phyloP scores from a whole-genome alignment of 352 stramenopile species.

The Phytophthora tentaculata region DNA sequence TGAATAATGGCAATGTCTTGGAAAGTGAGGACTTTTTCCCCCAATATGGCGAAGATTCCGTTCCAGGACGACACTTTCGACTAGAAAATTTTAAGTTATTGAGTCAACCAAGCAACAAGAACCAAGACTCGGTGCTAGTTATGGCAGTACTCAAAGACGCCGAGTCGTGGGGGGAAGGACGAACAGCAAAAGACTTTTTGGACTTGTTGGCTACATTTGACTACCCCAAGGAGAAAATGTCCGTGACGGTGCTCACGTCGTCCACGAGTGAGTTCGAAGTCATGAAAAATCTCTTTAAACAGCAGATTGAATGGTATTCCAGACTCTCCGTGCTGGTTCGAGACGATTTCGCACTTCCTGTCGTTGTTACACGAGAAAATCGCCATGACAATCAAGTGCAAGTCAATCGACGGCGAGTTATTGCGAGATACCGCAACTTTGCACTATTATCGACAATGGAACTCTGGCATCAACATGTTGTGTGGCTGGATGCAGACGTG shows the following conservation, averaged over 20 bases:
- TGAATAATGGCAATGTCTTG: neutral
- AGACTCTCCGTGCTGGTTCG: slow-evolving; percentile 43
- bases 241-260: slow-evolving; percentile 44
- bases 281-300: slow-evolving; percentile 19
- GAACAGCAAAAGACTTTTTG: slow-evolving; percentile 34
- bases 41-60: slow-evolving; percentile 18
- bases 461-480: slow-evolving; percentile 45
- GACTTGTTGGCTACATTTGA: slow-evolving; percentile 31
- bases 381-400: slow-evolving; percentile 39
- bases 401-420: slow-evolving; percentile 35
- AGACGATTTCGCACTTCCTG: slow-evolving; percentile 33
- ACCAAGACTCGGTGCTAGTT: slow-evolving; percentile 31
- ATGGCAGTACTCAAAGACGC: slow-evolving; percentile 33
- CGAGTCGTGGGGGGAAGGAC: slow-evolving; percentile 35
- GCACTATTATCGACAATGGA: slow-evolving; percentile 38
- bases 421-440: slow-evolving; percentile 60
- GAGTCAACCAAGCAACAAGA: neutral
- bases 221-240: slow-evolving; percentile 36
- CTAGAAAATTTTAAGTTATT: slow-evolving; percentile 14
- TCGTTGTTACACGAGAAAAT: slow-evolving; percentile 29
- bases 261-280: slow-evolving; percentile 30
- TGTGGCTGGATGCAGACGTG: slow-evolving; percentile 56
- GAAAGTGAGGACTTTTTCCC: slow-evolving; percentile 16
- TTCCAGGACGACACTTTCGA: slow-evolving; percentile 22
- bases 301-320: slow-evolving; percentile 25